phyloP scores from a whole-genome alignment of 495 filamentous ascomycete species.

The Annulohypoxylon bovei region DNA sequence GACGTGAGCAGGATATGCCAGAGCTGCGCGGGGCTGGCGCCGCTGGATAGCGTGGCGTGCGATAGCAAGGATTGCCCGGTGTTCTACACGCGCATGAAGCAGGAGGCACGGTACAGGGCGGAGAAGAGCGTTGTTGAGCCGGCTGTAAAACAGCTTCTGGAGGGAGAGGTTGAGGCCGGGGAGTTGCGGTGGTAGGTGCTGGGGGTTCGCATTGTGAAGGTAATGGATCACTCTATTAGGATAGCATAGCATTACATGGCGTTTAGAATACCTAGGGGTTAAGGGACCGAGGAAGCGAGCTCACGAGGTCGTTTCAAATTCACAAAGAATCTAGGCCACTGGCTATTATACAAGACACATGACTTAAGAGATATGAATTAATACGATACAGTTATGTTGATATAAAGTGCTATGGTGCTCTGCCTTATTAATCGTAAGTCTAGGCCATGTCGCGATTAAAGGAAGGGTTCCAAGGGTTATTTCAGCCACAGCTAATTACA shows the following conservation, averaged over 20 bases:
- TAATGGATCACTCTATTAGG: not conserved
- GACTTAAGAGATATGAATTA: not conserved
- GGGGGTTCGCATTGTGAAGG: not conserved
- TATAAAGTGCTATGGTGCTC: not conserved
- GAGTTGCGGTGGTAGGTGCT: conserved; percentile 52
- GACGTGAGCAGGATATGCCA: conserved; percentile 82
- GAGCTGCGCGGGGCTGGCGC: conserved; percentile 78
- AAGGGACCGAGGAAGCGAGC: not conserved
- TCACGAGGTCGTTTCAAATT: not conserved
- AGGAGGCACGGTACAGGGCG: conserved; percentile 67
- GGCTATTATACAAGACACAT: not conserved
- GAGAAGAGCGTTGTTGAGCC: conserved; percentile 66
- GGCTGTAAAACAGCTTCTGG: conserved; percentile 65
- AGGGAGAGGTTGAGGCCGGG: conserved; percentile 39
- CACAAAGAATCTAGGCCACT: not conserved
- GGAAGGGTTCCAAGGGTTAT: not conserved
- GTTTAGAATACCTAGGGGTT: not conserved
- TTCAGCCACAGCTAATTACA: conserved; percentile 19
- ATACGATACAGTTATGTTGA: not conserved
- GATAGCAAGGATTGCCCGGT: conserved; percentile 93
- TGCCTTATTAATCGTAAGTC: not conserved
- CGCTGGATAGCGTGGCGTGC: conserved; percentile 79
- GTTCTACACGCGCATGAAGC: conserved; percentile 85
- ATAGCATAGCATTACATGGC: conserved; percentile 8
- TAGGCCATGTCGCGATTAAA: not conserved